A percentile compares a stretch with the other conserved stretches of the same genome.
These are phyloP conservation scores for Psilocybe tampanensis DNA, from an alignment of 768 basidiomycete species.

Conservation along the genomic window DNA sequence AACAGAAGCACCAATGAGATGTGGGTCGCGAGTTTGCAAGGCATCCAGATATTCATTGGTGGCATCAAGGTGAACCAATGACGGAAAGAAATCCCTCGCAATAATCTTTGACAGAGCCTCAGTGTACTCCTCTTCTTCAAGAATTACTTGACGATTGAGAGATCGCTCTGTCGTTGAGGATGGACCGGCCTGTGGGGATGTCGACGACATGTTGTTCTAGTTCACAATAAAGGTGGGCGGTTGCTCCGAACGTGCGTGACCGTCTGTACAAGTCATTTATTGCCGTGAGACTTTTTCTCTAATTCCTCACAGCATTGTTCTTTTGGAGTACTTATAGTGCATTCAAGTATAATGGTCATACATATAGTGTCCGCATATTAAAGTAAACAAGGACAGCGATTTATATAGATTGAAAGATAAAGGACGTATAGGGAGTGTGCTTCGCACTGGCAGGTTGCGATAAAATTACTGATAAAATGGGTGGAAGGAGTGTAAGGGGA, in stretches of 20 bases:
- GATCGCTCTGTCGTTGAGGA: constrained; percentile 48
- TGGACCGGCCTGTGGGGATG: constrained; percentile 8
- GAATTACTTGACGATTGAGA: constrained; percentile 68
- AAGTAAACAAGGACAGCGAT: neutral
- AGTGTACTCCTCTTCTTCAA: constrained; percentile 96
- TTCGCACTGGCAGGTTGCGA: neutral
- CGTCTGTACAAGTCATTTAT: neutral
- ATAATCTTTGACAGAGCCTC: constrained; percentile 90
- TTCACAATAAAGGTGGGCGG: neutral
- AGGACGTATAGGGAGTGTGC: constrained; percentile 4
- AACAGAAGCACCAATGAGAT: constrained; percentile 76
- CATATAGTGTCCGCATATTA: constrained; percentile 1
- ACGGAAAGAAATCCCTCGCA: constrained; percentile 97
- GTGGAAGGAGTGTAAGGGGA: constrained; percentile 3
- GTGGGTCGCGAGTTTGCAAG: constrained; percentile 71
- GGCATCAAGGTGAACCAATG: constrained; percentile 85
- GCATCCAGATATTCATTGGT: constrained; percentile 88
- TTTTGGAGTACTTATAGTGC: too few relatives aligned
- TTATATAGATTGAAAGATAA: constrained; percentile 5
- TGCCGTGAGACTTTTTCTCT: constrained; percentile 10
- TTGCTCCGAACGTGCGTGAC: neutral
- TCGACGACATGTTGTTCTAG: neutral
- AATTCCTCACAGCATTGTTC: neutral
- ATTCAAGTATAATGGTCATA: neutral
- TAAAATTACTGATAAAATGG: neutral